Conservation (phyloP, 257 asterid genomes). For the Voacanga thouarsii region DNA sequence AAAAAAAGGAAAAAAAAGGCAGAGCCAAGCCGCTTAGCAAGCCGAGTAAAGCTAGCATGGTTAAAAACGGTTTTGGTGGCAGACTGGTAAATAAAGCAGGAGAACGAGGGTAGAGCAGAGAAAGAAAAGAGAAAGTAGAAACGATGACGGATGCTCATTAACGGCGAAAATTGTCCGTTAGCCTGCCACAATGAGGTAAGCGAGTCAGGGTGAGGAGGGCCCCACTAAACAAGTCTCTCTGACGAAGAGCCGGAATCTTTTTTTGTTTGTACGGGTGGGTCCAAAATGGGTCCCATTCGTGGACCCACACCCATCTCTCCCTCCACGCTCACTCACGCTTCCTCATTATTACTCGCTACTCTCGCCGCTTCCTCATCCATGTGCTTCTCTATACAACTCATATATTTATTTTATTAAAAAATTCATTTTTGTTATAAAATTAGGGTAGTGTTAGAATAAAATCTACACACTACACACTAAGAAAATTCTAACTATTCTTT, state of each 20-base stretch:
- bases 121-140: not conserved
- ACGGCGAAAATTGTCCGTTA: conserved; percentile 56
- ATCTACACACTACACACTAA: no score
- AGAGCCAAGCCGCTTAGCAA: conserved; percentile 17
- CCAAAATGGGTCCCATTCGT: conserved; percentile 28
- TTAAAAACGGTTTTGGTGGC: conserved; percentile 14
- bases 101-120: conserved; percentile 8
- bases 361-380: conserved; percentile 8
- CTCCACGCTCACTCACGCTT: not conserved
- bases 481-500: no score
- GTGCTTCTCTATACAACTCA: not conserved
- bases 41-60: not conserved
- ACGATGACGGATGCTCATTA: conserved; percentile 37
- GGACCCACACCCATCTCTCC: conserved; percentile 2
- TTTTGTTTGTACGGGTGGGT: conserved; percentile 16
- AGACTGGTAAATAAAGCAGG: conserved; percentile 10
- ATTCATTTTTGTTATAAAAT: no score
- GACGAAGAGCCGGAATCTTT: conserved; percentile 39
- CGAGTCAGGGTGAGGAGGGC: not conserved
- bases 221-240: conserved; percentile 18
- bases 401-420: not conserved
- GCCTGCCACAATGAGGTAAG: conserved; percentile 25
- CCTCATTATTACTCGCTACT: conserved; percentile 13
- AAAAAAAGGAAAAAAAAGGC: not conserved
- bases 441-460: no score